Base-by-base conservation (phyloP, 108 stramenopile species). In the Nitzschia palea region DNA sequence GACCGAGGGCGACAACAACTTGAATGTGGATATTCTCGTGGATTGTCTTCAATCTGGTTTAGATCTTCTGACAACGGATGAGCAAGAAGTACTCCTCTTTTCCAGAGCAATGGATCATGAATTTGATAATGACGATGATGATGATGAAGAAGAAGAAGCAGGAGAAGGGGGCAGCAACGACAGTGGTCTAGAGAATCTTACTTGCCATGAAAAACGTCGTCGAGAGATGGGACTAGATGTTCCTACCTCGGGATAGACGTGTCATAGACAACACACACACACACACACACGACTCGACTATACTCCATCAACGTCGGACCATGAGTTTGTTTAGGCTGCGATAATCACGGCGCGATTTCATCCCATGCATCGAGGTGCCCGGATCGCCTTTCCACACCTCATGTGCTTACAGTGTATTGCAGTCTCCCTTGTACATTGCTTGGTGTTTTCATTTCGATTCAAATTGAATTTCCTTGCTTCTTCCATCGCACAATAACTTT, bases 31-130 rank as follows among this genome's bases (percentile, higher is more conserved):
- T 36, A 40, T 84, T 15, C 30, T 84, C 44, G 83, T 67, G 27
- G 83, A 84, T 51, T 79, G 79, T 58, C 55, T 84, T 43, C 72
- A 76, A 42, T 84, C 83, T 4, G 83, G 83, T 3, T 65, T 84
- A 36, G 83, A 84, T 34, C 29, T 84, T 31, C 56, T 73, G 23
- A 54, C 40, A 3, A 26, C 36, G 9, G 27, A 29, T 4, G 67
- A 57, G 45, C 36, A 44, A 37, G 37, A 43, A 31, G 33, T 33
- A 8, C 54, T 52, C 18, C 27, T 40, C 5, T 25, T 31, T 3
- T 20, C 12, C 1, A 10, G 33, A n/a, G 20, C 31, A 0, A 12
- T 17, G 1, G 55, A 56, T 32, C 32, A 59, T 15, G 26, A 27
- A 52, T 34, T 30, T n/a, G 36, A 42, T 1, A 37, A 18, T 32